Base-by-base conservation (phyloP, 345 rosid genomes). In the Lenwebbia sp. region DNA sequence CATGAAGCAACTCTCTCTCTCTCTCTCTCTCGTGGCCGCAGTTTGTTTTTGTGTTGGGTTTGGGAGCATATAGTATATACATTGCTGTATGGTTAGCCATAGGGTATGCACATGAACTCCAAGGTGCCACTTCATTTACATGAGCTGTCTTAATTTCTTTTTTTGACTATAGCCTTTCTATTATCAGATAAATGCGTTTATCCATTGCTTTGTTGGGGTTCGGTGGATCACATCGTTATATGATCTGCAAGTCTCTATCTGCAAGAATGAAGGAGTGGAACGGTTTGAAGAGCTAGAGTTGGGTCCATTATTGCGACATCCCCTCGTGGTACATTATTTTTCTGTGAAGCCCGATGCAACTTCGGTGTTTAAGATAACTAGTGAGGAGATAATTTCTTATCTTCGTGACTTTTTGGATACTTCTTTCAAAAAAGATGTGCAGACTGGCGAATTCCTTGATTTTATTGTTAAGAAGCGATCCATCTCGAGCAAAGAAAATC, bases 181-280 rank as follows among this genome's bases (percentile, higher is more conserved):
- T 87, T 25, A 87, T 78, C 90, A 97, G 99, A 88, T 97, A 84
- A 94, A 95, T 93, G 95, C 97, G 13, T 97, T 93, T 92, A 95
- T 97, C 86, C 96, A 94, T 87, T 97, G 99, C 92, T 97, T 92
- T 86, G 92, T 94, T 86, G 97, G 91, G 85, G 99, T 93, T 52
- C 88, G 95, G 86, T 87, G 90, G 84, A 93, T 97, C 33, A 92
- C 95, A 55, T 90, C 98, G 10, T 89, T 97, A 89, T 90, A 94
- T 91, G 99, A 97, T 88, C 90, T 97, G 94, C 94, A 96, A 88
- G 89, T 86, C 87, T 97, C 94, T 33, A 89, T 96, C 56, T 96
- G 99, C 90, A 88, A 90, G 85, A 93, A 89, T 87, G 98, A 96
- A 91, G 93, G 93, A 85, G 90, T 94, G 87, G 92, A 86, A 89